phyloP scores from a whole-genome alignment of 2,329 filamentous ascomycete genomes.

The Domatiomyces globalis region DNA sequence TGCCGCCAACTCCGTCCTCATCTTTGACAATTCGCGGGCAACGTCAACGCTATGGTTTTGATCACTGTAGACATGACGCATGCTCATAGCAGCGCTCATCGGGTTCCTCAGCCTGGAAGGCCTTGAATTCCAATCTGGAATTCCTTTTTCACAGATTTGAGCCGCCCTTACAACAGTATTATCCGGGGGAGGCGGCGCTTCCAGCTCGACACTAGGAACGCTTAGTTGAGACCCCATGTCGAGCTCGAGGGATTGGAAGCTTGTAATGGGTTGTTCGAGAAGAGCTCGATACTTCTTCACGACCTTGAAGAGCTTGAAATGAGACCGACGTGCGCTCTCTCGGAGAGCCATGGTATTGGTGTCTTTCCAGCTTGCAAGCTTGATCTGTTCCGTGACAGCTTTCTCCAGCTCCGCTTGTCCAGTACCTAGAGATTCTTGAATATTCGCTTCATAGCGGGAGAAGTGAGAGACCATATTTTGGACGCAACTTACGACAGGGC shows the following conservation, averaged over 20 bases:
- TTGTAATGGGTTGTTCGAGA: constrained; percentile 60
- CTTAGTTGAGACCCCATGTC: constrained; percentile 28
- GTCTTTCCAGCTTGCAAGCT: constrained; percentile 94
- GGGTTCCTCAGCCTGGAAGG: constrained; percentile 58
- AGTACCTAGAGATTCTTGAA: constrained; percentile 50
- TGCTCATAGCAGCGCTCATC: constrained; percentile 55
- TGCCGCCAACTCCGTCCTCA: constrained; percentile 53
- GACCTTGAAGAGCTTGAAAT: constrained; percentile 80
- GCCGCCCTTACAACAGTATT: constrained; percentile 18
- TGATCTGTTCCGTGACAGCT: constrained; percentile 80
- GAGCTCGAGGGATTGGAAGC: constrained; percentile 46
- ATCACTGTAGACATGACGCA: constrained; percentile 49
- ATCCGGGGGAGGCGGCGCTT: constrained; percentile 11
- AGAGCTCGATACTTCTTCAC: constrained; percentile 78
- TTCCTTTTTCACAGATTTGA: constrained; percentile 20
- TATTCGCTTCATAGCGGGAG: constrained; percentile 51
- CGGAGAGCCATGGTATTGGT: constrained; percentile 81
- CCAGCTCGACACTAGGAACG: constrained; percentile 19
- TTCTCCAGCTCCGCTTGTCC: constrained; percentile 71
- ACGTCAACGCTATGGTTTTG: constrained; percentile 42
- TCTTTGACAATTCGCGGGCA: constrained; percentile 47
- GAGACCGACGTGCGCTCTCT: constrained; percentile 79
- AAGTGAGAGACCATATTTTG: constrained; percentile 67
- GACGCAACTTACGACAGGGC: constrained; percentile 49
- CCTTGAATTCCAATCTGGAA: constrained; percentile 28